These are phyloP conservation scores for Mucor irregularis DNA, from an alignment of 371 early-diverging fungal species.

Conservation along the genomic window DNA sequence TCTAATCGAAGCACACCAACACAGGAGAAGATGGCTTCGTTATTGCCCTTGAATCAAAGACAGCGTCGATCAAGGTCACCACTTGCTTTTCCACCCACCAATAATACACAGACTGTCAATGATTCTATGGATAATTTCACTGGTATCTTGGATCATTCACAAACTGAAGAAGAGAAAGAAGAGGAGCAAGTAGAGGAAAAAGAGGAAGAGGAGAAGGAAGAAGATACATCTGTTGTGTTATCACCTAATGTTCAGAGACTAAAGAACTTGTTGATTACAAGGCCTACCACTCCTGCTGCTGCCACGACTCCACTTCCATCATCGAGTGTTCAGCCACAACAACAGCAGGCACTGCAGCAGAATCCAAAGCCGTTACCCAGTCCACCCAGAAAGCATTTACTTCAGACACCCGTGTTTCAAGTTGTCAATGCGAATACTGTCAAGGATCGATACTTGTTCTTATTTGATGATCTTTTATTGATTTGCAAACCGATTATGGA, in stretches of 20 bases:
- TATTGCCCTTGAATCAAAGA: conserved; percentile 10
- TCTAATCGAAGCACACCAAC: neutral
- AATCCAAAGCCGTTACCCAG: conserved; percentile 17
- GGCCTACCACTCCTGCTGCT: neutral
- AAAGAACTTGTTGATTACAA: conserved; percentile 7
- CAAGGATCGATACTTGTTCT: conserved; percentile 77
- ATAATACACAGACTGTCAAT: neutral
- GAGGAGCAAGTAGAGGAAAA: neutral
- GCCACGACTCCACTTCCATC: neutral
- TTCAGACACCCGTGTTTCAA: conserved; percentile 78
- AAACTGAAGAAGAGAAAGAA: neutral
- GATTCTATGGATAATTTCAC: neutral
- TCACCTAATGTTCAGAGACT: conserved; percentile 2
- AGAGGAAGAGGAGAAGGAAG: neutral
- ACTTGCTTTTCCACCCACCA: conserved; percentile 15
- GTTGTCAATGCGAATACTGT: conserved; percentile 70
- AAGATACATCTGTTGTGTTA: neutral
- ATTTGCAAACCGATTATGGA: conserved; percentile 68
- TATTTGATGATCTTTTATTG: conserved; percentile 78
- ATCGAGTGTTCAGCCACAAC: no score
- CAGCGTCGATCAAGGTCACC: conserved; percentile 20
- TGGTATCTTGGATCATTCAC: conserved; percentile 5
- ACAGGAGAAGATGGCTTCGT: neutral
- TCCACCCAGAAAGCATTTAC: conserved; percentile 62
- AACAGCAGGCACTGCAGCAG: no score